Conservation (phyloP, 371 early-diverging fungal genomes). For the Blakeslea trispora region DNA sequence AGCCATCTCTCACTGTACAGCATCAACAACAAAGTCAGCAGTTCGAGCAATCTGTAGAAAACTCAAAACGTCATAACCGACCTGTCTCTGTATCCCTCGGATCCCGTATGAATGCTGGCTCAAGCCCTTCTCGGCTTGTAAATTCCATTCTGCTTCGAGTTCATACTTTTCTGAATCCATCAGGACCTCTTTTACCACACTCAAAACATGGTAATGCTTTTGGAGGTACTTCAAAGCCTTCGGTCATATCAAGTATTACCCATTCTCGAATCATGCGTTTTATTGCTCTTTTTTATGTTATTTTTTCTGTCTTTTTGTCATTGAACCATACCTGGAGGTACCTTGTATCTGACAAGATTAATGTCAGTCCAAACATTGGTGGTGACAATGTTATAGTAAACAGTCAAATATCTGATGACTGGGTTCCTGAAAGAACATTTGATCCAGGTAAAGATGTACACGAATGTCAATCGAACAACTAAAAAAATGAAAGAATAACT, state of each 20-base stretch:
- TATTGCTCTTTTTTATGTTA: slow-evolving; percentile 37
- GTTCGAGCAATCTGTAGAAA: not conserved
- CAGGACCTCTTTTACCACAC: slow-evolving; percentile 44
- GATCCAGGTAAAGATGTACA: slow-evolving; percentile 33
- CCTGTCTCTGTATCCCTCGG: not conserved
- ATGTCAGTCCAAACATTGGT: not conserved
- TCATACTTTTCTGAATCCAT: slow-evolving; percentile 28
- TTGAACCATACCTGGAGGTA: slow-evolving; percentile 43
- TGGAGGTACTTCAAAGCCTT: slow-evolving; percentile 37
- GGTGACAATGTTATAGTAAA: slow-evolving; percentile 1
- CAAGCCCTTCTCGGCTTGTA: slow-evolving; percentile 2
- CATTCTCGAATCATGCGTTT: slow-evolving; percentile 36
- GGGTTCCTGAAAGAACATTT: slow-evolving; percentile 49
- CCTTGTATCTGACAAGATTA: slow-evolving; percentile 6
- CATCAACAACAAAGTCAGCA: not conserved
- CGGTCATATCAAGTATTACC: slow-evolving; percentile 13
- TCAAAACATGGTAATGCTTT: slow-evolving; percentile 43
- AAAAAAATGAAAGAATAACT: too few species aligned
- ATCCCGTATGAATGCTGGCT: not conserved
- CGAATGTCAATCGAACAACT: too few species aligned
- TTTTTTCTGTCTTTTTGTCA: slow-evolving; percentile 46
- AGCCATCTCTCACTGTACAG: slow-evolving; percentile 6
- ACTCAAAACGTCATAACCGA: not conserved
- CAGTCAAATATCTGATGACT: slow-evolving; percentile 24
- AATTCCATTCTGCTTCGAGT: slow-evolving; percentile 17